Percentiles rank a stretch among this genome's conserved stretches.
phyloP scores from a whole-genome alignment of 140 eudicot genomes.

The Ambrosia hybrid region DNA sequence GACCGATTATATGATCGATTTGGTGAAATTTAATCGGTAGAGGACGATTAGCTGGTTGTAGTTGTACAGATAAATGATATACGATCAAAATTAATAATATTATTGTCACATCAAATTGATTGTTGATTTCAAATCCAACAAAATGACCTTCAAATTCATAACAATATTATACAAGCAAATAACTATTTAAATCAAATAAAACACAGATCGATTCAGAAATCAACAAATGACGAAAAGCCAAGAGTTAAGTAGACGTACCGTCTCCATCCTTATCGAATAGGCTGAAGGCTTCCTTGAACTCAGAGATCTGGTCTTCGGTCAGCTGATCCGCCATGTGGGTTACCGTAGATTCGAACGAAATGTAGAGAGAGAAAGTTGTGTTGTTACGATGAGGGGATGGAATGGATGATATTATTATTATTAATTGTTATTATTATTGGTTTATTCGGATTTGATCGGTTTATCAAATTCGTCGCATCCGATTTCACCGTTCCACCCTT shows the following conservation, averaged over 20 bases:
- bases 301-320: slow-evolving; percentile 47
- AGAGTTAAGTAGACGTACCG: slow-evolving; percentile 15
- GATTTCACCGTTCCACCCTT: slow-evolving; percentile 23
- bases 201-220: slow-evolving; percentile 7
- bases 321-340: slow-evolving; percentile 43
- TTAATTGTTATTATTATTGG: neutral
- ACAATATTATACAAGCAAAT: too few relatives aligned
- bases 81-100: neutral
- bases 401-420: neutral
- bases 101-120: neutral
- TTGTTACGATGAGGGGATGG: neutral
- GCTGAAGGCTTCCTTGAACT: slow-evolving; percentile 48
- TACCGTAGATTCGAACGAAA: neutral
- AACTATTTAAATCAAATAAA: neutral
- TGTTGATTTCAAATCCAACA: too few relatives aligned
- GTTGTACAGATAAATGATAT: too few relatives aligned
- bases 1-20: too few relatives aligned
- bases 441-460: slow-evolving; percentile 26
- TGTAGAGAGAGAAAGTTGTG: slow-evolving; percentile 2
- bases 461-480: slow-evolving; percentile 37
- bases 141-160: too few relatives aligned
- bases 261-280: slow-evolving; percentile 47
- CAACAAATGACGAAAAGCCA: neutral
- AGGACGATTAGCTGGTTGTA: too few relatives aligned
- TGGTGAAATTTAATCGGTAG: too few relatives aligned